phyloP scores from a whole-genome alignment of 192 early-diverging fungal genomes.

The Glomus cerebriforme region DNA sequence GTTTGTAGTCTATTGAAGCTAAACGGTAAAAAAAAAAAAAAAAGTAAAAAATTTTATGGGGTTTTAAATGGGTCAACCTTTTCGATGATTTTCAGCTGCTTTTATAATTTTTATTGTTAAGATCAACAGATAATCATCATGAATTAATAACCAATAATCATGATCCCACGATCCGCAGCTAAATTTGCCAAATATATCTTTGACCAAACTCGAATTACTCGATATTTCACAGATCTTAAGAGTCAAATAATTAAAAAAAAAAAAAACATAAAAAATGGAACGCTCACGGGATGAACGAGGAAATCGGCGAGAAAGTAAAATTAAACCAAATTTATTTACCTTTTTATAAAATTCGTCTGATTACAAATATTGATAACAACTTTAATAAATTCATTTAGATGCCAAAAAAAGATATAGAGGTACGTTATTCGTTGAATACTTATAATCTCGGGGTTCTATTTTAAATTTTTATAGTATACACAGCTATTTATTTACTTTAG shows the following conservation, averaged over 20 bases:
- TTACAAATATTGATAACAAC: not conserved
- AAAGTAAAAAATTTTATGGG: too few species aligned
- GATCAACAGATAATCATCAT: too few species aligned
- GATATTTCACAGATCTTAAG: too few species aligned
- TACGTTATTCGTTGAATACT: not conserved
- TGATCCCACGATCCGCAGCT: too few species aligned
- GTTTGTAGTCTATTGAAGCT: too few species aligned
- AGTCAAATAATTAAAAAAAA: not conserved
- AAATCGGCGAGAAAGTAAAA: not conserved
- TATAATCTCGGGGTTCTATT: not conserved
- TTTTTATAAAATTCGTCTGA: not conserved
- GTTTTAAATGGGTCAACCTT: too few species aligned
- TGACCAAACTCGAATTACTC: too few species aligned
- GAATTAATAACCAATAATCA: too few species aligned
- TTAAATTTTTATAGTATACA: not conserved
- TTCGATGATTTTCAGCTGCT: too few species aligned
- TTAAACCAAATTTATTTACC: not conserved
- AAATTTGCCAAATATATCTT: too few species aligned
- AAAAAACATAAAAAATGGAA: not conserved
- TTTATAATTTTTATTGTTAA: too few species aligned
- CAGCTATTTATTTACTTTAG: not conserved
- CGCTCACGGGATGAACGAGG: not conserved
- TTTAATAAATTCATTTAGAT: not conserved
- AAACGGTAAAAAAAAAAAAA: too few species aligned
- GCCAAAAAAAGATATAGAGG: conserved; percentile 11